Conservation (phyloP, 352 stramenopile species). For the Globisporangium cylindrosporum region DNA sequence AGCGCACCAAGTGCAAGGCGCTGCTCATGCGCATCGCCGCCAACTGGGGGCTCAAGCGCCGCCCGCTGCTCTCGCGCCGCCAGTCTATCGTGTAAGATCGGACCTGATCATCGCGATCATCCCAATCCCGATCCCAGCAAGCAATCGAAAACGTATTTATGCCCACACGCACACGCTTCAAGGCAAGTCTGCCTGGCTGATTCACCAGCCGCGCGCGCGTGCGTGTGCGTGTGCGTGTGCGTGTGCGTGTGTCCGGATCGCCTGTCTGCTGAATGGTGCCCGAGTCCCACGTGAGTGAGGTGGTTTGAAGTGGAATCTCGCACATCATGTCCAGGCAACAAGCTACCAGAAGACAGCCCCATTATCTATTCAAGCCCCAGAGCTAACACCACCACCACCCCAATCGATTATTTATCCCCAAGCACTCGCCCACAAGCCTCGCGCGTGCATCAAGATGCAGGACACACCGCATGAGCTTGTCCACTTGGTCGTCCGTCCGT, state of each 20-base stretch:
- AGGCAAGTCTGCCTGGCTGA: neutral
- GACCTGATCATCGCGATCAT: neutral
- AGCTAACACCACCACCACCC: too few relatives aligned
- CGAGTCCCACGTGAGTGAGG: neutral
- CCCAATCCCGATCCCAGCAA: neutral
- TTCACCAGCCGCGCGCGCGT: neutral
- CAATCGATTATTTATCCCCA: too few relatives aligned
- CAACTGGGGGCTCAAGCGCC: constrained; percentile 36
- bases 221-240: neutral
- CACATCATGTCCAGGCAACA: neutral
- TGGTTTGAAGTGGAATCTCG: neutral
- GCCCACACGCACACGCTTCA: neutral
- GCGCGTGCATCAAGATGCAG: too few relatives aligned
- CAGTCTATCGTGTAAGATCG: constrained; percentile 6
- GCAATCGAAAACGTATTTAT: constrained; percentile 2
- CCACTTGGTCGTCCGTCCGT: too few relatives aligned
- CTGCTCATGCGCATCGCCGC: constrained; percentile 37
- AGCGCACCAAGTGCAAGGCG: constrained; percentile 45
- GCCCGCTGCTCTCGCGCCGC: constrained; percentile 12
- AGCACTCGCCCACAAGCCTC: too few relatives aligned
- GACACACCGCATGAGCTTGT: too few relatives aligned
- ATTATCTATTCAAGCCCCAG: too few relatives aligned
- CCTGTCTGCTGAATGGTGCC: neutral
- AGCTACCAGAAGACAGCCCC: too few relatives aligned
- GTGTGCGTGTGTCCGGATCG: neutral